Evolutionary conservation across 495 filamentous ascomycete genomes (phyloP).

Genomic region (Tuber magnatum): DNA sequence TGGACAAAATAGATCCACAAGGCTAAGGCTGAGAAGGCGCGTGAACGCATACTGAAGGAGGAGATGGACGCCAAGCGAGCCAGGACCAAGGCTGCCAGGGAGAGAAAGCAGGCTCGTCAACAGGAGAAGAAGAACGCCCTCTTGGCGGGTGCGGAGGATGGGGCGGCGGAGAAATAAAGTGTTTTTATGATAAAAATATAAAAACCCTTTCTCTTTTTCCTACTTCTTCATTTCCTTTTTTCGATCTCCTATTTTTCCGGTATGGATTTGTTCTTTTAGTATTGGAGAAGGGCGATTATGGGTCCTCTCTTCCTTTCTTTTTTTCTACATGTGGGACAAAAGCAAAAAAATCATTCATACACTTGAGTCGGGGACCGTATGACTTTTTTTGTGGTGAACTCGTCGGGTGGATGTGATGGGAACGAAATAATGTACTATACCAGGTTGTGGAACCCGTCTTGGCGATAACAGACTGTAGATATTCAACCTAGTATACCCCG

Average conservation of each 20-base stretch:
- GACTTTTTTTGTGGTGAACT: not conserved
- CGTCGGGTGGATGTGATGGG: not conserved
- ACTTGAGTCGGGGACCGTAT: not conserved
- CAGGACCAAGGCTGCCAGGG: conserved; percentile 98
- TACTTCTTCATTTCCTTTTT: conserved; percentile 4
- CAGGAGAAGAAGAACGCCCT: conserved; percentile 81
- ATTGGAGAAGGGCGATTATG: not conserved
- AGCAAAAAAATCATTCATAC: not conserved
- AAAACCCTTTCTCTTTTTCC: conserved; percentile 13
- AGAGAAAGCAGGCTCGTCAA: conserved; percentile 85
- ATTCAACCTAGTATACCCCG: not conserved
- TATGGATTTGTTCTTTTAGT: conserved; percentile 21
- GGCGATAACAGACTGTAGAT: not conserved
- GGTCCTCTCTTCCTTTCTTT: not conserved
- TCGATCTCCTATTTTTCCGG: conserved; percentile 8
- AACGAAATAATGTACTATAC: not conserved
- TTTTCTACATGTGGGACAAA: not conserved
- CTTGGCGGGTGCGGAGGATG: conserved; percentile 65
- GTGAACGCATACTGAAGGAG: conserved; percentile 89
- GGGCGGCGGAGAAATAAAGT: conserved; percentile 40
- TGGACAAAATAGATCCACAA: conserved; percentile 75
- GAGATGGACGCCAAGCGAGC: conserved; percentile 99
- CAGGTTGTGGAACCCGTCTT: not conserved
- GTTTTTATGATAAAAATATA: conserved; percentile 22
- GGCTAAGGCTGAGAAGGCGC: conserved; percentile 97